Evolutionary conservation across 495 filamentous ascomycete genomes (phyloP).

Genomic region (Neurospora discreta): DNA sequence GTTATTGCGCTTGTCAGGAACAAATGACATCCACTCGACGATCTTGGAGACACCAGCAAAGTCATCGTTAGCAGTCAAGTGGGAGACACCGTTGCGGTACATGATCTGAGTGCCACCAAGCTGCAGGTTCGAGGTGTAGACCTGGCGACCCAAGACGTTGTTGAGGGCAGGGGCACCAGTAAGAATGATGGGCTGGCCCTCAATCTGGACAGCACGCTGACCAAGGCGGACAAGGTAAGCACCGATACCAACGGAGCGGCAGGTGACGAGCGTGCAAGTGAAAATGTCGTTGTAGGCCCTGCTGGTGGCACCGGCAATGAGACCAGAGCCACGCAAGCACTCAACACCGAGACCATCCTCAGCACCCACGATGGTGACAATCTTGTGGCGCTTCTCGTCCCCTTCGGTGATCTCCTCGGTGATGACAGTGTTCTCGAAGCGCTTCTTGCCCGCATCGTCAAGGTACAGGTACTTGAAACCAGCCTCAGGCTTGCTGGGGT

Average conservation of each 20-base stretch:
- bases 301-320: constrained; percentile 96
- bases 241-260: constrained; percentile 94
- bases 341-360: constrained; percentile 97
- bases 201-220: constrained; percentile 96
- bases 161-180: constrained; percentile 96
- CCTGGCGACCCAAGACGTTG: constrained; percentile 94
- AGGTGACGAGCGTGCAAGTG: constrained; percentile 95
- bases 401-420: constrained; percentile 76
- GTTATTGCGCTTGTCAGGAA: constrained; percentile 84
- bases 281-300: constrained; percentile 98
- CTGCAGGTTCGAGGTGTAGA: constrained; percentile 97
- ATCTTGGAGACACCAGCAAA: constrained; percentile 97
- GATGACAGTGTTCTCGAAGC: constrained; percentile 83
- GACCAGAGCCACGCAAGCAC: constrained; percentile 90
- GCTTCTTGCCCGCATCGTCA: constrained; percentile 72
- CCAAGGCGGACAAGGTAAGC: constrained; percentile 96
- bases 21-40: constrained; percentile 92
- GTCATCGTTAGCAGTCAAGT: constrained; percentile 96
- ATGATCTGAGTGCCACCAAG: constrained; percentile 99
- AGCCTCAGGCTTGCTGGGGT: constrained; percentile 66
- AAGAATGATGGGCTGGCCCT: constrained; percentile 97
- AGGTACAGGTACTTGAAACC: constrained; percentile 99
- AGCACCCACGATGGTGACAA: constrained; percentile 85
- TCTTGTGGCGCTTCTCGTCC: constrained; percentile 86
- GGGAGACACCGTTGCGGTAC: constrained; percentile 99